These are phyloP conservation scores for Pharnaceum exiguum DNA, from an alignment of 148 eudicot genomes.

Conservation along the genomic window DNA sequence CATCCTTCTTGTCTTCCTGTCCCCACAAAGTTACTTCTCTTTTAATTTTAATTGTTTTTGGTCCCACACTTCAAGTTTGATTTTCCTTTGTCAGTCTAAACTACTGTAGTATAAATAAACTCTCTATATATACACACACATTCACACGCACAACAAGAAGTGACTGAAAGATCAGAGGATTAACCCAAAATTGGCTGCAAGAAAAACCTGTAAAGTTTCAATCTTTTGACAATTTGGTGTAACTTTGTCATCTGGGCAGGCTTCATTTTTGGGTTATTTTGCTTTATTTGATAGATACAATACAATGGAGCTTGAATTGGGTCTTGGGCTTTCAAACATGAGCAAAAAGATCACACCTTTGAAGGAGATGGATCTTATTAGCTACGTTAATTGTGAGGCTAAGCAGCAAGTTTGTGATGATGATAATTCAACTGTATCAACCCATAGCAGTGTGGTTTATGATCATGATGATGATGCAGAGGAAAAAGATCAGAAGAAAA, in stretches of 20 bases:
- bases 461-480: constrained; percentile 9
- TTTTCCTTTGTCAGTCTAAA: constrained; percentile 6
- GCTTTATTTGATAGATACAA: too few relatives aligned
- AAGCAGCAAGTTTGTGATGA: constrained; percentile 19
- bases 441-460: constrained; percentile 17
- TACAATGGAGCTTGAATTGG: constrained; percentile 62
- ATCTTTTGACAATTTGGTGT: constrained; percentile 17
- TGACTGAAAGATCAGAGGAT: constrained; percentile 10
- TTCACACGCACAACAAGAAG: not conserved
- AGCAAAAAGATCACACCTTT: constrained; percentile 8
- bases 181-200: not conserved
- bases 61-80: constrained; percentile 11
- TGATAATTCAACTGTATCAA: constrained; percentile 16
- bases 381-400: constrained; percentile 10
- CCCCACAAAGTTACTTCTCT: constrained; percentile 1
- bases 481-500: constrained; percentile 18
- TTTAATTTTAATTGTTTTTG: not conserved
- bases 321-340: constrained; percentile 42
- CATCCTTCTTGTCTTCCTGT: not conserved
- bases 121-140: constrained; percentile 5
- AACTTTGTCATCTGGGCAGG: constrained; percentile 9
- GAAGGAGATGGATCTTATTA: constrained; percentile 26
- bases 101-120: too few relatives aligned
- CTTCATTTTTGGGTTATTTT: not conserved
- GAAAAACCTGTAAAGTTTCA: constrained; percentile 7